Evolutionary conservation across 345 rosid species (phyloP).

Genomic region (Syzygium oleosum): DNA sequence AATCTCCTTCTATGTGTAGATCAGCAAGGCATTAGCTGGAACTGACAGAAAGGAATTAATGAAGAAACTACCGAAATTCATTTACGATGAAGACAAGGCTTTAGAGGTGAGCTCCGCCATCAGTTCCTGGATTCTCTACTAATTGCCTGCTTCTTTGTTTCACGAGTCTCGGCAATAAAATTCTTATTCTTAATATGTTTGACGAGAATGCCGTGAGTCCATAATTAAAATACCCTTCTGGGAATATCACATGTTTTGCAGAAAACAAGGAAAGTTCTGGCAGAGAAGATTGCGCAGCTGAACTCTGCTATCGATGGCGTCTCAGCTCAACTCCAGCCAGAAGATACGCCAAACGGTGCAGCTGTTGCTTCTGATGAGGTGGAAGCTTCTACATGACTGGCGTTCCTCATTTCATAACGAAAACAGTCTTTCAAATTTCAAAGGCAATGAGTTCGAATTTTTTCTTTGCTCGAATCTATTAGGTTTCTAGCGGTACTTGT

Average conservation of each 20-base stretch:
- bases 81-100: constrained; percentile 94
- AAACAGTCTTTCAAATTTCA: not conserved
- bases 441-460: not conserved
- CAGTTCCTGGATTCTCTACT: not conserved
- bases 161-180: not conserved
- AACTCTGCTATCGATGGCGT: constrained; percentile 84
- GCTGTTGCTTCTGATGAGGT: constrained; percentile 49
- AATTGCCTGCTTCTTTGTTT: not conserved
- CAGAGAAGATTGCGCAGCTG: constrained; percentile 79
- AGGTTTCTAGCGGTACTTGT: not conserved
- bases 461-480: not conserved
- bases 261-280: constrained; percentile 73
- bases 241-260: constrained; percentile 12
- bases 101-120: constrained; percentile 50
- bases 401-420: not conserved
- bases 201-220: not conserved
- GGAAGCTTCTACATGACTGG: constrained; percentile 44
- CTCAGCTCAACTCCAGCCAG: constrained; percentile 66
- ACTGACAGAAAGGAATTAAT: constrained; percentile 76
- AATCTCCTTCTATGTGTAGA: constrained; percentile 23
- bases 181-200: not conserved
- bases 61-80: constrained; percentile 94
- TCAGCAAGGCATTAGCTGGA: constrained; percentile 77
- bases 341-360: constrained; percentile 50
- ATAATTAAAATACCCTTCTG: not conserved